These are phyloP conservation scores for Pseudocercospora vitis DNA, from an alignment of 2,329 filamentous ascomycete genomes.

Conservation along the genomic window DNA sequence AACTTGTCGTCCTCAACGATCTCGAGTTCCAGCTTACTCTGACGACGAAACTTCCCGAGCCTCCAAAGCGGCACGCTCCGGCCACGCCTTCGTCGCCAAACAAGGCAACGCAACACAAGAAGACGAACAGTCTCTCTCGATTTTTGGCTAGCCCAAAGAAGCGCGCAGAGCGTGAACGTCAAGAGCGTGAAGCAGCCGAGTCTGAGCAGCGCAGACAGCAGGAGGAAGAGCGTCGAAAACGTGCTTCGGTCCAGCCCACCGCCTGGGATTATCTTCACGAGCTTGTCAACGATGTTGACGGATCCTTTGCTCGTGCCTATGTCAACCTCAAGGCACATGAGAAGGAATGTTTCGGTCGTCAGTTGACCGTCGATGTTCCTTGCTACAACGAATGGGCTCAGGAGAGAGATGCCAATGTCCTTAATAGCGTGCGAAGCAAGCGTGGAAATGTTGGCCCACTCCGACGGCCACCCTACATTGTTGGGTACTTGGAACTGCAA, in stretches of 20 bases:
- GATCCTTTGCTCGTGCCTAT: slow-evolving; percentile 91
- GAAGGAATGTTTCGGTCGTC: slow-evolving; percentile 79
- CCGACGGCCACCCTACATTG: slow-evolving; percentile 85
- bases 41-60: slow-evolving; percentile 80
- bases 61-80: slow-evolving; percentile 42
- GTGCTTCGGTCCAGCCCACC: slow-evolving; percentile 64
- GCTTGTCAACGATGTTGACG: slow-evolving; percentile 79
- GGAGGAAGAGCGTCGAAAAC: slow-evolving; percentile 51
- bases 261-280: slow-evolving; percentile 86
- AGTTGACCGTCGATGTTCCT: slow-evolving; percentile 81
- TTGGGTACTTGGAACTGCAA: slow-evolving; percentile 92
- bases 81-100: slow-evolving; percentile 54
- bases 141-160: slow-evolving; percentile 95
- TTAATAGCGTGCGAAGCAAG: slow-evolving; percentile 94
- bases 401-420: slow-evolving; percentile 69
- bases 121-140: slow-evolving; percentile 85
- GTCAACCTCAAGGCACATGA: slow-evolving; percentile 94
- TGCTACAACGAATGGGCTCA: slow-evolving; percentile 99
- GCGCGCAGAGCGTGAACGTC: slow-evolving; percentile 87
- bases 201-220: slow-evolving; percentile 46
- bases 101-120: slow-evolving; percentile 65
- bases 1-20: slow-evolving; percentile 93
- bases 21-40: slow-evolving; percentile 98
- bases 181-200: slow-evolving; percentile 79
- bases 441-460: slow-evolving; percentile 59